These are phyloP conservation scores for Dysphania ambrosioides DNA, from an alignment of 148 eudicot genomes.

Conservation along the genomic window DNA sequence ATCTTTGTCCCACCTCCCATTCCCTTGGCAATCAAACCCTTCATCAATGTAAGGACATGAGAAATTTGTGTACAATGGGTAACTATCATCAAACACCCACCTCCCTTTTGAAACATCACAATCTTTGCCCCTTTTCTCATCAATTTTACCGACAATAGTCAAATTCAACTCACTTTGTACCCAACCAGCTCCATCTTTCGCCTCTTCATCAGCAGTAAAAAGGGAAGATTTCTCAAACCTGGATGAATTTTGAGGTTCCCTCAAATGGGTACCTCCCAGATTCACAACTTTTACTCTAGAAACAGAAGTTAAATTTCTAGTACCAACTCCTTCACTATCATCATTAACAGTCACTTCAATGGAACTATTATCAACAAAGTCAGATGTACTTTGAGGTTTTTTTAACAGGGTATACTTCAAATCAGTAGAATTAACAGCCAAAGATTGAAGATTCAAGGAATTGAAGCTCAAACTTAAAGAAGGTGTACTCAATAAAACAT, in stretches of 20 bases:
- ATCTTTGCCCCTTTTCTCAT: conserved; percentile 22
- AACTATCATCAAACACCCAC: conserved; percentile 82
- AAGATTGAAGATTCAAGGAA: conserved; percentile 33
- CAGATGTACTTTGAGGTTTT: conserved; percentile 25
- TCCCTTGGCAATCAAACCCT: conserved; percentile 70
- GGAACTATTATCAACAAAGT: conserved; percentile 20
- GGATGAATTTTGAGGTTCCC: conserved; percentile 27
- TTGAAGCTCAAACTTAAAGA: conserved; percentile 27
- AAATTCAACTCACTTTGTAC: conserved; percentile 25
- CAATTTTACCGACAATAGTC: conserved; percentile 23
- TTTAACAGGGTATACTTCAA: conserved; percentile 33
- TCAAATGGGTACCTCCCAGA: conserved; percentile 29
- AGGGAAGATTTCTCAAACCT: conserved; percentile 24
- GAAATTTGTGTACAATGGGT: conserved; percentile 65
- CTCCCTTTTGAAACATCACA: conserved; percentile 74
- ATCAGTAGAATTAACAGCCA: conserved; percentile 22
- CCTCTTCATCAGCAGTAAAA: too few species aligned
- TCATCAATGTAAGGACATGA: conserved; percentile 88
- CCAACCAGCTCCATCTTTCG: too few species aligned
- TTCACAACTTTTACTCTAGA: conserved; percentile 26
- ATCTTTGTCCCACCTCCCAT: conserved; percentile 70
- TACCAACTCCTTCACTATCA: too few species aligned
- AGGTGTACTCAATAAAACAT: too few species aligned
- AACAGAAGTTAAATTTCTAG: conserved; percentile 13
- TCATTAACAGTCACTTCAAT: conserved; percentile 8